A percentile compares a stretch with the other conserved stretches of the same genome.
phyloP scores from a whole-genome alignment of 805 yeast genomes.

The Nakazawaea molendinolei region DNA sequence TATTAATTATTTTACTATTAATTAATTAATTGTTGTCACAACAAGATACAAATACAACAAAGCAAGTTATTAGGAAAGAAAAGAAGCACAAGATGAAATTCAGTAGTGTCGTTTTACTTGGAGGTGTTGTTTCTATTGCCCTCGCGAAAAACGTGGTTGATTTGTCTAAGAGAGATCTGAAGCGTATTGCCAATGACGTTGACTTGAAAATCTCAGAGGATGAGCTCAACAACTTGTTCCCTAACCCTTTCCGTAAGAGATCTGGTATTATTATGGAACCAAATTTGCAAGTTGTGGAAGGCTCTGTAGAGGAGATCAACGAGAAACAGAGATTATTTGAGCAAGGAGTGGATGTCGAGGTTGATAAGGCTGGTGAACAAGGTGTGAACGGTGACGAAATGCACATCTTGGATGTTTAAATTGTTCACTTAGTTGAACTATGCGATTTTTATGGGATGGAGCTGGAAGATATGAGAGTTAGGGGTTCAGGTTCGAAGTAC shows the following conservation, averaged over 20 bases:
- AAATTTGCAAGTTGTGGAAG: constrained; percentile 1
- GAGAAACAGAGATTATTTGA: constrained; percentile 5
- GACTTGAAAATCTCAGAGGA: constrained; percentile 9
- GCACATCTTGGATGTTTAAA: constrained; percentile 5
- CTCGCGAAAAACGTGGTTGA: not conserved
- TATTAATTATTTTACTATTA: no score
- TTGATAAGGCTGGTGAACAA: not conserved
- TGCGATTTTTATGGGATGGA: no score
- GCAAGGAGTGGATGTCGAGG: constrained; percentile 3
- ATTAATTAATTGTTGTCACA: no score
- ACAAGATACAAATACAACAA: no score
- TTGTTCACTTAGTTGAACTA: no score
- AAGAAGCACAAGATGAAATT: no score
- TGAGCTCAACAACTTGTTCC: constrained; percentile 5
- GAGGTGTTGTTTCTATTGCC: no score
- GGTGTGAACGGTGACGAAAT: not conserved
- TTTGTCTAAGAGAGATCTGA: constrained; percentile 8
- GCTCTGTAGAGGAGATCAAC: constrained; percentile 6
- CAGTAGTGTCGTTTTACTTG: no score
- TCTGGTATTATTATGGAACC: not conserved
- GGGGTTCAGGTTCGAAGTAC: no score
- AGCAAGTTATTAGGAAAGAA: no score
- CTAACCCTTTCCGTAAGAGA: constrained; percentile 8
- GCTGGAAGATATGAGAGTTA: no score
- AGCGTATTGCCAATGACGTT: not conserved